Base-by-base conservation (phyloP, 352 stramenopile genomes). In the Phytophthora pinifolia region DNA sequence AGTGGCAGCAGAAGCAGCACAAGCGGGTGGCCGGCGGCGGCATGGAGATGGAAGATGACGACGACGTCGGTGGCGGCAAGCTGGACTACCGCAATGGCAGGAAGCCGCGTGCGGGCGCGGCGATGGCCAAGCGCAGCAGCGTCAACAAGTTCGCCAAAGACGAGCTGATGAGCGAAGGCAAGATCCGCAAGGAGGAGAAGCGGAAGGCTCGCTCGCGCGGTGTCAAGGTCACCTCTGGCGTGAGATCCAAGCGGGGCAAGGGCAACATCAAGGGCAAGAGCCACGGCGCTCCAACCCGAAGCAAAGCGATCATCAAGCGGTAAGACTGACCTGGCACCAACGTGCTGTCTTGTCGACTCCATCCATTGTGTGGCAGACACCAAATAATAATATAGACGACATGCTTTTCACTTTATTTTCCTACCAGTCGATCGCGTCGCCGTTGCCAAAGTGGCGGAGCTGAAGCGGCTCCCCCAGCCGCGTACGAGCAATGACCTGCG, bases 1-100 rank as follows among this genome's bases (percentile, higher is more conserved):
- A 96, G 70, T 98, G 93, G 93, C 80, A 97, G 67, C 88, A 97
- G 66, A 81, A 85, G 48, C 82, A 92, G 56, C 76, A 94, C 80
- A 94, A 92, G 67, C 76, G 79, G 25, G 79, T 92, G 57, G 79
- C 79, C 35, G 79, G 82, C 13, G 80, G 81, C 29, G 82, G 82
- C 39, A 69, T 91, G 35, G 84, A 94, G 45, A n/a, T 59, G 20
- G 82, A 71, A 27, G 83, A 86, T 30, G 76, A 80, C 38, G 76
- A 80, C n/a, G 67, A 71, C 9, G 46, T 36, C 31, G 54, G 55
- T 32, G 61, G 74, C 5, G 72, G 70, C 38, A 83, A 81, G 20
- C 58, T 89, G 15, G 84, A 92, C 57, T 92, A 94, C 74, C 84
- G 81, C 43, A 62, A 89, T 52, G 84, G 84, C 51, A 79, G 79